Evolutionary conservation across 2,329 filamentous ascomycete species (phyloP), one percentile per base, ranked within the genome.

Genomic region (Clonostachys chloroleuca): DNA sequence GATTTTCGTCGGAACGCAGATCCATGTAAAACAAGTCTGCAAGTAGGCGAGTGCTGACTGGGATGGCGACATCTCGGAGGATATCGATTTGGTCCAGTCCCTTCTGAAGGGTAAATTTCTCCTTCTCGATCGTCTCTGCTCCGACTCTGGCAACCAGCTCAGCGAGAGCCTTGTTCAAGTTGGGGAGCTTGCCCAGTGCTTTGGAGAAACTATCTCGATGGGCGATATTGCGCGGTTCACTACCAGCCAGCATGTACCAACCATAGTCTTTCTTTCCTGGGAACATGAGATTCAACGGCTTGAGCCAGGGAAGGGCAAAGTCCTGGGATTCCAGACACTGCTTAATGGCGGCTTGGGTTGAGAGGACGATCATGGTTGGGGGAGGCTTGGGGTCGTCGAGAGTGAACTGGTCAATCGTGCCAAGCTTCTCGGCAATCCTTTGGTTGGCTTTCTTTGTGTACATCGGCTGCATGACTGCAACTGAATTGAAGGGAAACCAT

Each of bases 1-100:
- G 80, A 17, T 76, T 73, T 53, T 81, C 70, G 0, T 70, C 62
- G 0, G 74, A 77, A 53, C 80, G 78, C 33, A 85, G 55, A 4
- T 83, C 81, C 34, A 83, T 66, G 45, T 78, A 80, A 59, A 83
- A 81, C 12, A 80, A 64, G 40, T 81, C 75, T 0, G 78, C 73
- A 2, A 81, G 68, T 56, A 79, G 74, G 40, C 74, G 65, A 4
- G 80, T 73, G 5, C 80, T 81, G 1, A 77, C 66, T 12, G 83
- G 76, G 50, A 84, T 82, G 14, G 77, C 78, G 13, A 85, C 74
- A 43, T 83, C 78, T 12, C 69, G 67, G 46, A 73, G 61, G 17
- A 73, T 51, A 43, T 73, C 69, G 30, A 73, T 57, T 52, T 72
- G 68, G 49, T 63, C 56, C 2, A 72, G 61, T 0, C 63, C 66